Evolutionary conservation across 2,329 filamentous ascomycete genomes (phyloP), one percentile per base, ranked within the genome.

Genomic region (Alternaria sp.): DNA sequence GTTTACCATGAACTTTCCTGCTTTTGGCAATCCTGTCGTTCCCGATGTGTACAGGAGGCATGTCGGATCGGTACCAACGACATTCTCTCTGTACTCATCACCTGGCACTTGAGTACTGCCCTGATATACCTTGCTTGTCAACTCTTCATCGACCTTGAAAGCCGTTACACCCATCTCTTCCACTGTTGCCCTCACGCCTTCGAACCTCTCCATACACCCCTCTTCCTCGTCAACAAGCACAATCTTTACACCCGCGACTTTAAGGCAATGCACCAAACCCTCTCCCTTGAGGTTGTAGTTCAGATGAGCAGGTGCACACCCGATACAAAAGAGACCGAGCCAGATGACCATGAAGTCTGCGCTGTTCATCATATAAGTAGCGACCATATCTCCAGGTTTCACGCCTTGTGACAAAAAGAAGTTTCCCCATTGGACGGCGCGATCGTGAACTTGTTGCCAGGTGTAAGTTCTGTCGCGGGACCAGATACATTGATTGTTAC

Each of bases 31-130:
- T 0, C 91, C 91, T 0, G 91, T 93, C 0, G 91, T 93, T 22
- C 91, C 91, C 54, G 87, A 88, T 0, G 91, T 93, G 73, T 92
- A 93, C 58, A 93, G 86, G 20, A 93, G 76, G 32, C 84, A 86
- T 57, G 85, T 82, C 0, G 90, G 87, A 65, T 82, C 86, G 9
- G 79, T 72, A 0, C 80, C 81, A 18, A 79, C 76, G 1, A 91
- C 81, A 2, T 77, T 77, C 5, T 81, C 80, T 41, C 89, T 83
- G 59, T 87, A 83, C 11, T 82, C 78, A 59, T 90, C 84, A 1
- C 81, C 81, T 0, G 87, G 86, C 32, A 85, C 67, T 8, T 61
- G 46, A 6, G 67, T 65, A 2, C 62, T 61, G 4, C 59, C 62
- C 8, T 60, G 54, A 32, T 72, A 63, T 4, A 76, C 44, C 44